Evolutionary conservation across 2,329 filamentous ascomycete genomes (phyloP), one percentile per base, ranked within the genome.

Genomic region (Colletotrichum zoysiae): DNA sequence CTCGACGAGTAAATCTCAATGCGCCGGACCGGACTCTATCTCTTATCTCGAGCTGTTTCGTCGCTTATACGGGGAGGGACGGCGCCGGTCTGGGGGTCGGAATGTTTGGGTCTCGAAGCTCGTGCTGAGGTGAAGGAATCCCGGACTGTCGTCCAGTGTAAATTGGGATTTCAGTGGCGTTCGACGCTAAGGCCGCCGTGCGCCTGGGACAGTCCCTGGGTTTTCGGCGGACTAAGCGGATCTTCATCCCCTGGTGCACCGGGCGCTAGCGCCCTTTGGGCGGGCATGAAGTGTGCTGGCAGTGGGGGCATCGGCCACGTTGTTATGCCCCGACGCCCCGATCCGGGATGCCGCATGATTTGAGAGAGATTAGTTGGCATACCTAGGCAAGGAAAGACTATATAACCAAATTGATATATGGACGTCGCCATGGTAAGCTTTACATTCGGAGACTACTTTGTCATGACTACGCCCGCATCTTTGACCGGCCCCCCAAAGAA

Each of bases 151-250:
- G 7, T 59, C 70, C 55, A 61, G 59, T 70, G 65, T 70, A 57
- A 40, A 72, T 72, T 72, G 48, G 59, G 33, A 48, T 64, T 65
- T 50, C 23, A 65, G 65, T 72, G 66, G 60, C 59, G 60, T 23
- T 50, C 56, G 30, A 70, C 55, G 66, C 70, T 72, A 50, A 46
- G 70, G 23, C 60, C 59, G 59, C 70, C 65, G 40, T 20, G 26
- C 48, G 38, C 30, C 65, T 72, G 60, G 70, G 70, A 60, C 70
- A 33, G 65, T 70, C 65, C 70, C 70, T 72, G 70, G 23, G 59
- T 56, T 70, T 69, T 60, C 59, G 65, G 70, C 55, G 65, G 59
- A 64, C 55, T 56, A 48, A 35, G 66, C 70, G 70, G 70, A 70
- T 65, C 59, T 50, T 50, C 35, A 46, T 38, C 46, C 46, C 59